Percentiles rank a stretch among this genome's conserved stretches.
Evolutionary conservation across 2,329 filamentous ascomycete species (phyloP).

Genomic region (Pseudopyricularia javanii): DNA sequence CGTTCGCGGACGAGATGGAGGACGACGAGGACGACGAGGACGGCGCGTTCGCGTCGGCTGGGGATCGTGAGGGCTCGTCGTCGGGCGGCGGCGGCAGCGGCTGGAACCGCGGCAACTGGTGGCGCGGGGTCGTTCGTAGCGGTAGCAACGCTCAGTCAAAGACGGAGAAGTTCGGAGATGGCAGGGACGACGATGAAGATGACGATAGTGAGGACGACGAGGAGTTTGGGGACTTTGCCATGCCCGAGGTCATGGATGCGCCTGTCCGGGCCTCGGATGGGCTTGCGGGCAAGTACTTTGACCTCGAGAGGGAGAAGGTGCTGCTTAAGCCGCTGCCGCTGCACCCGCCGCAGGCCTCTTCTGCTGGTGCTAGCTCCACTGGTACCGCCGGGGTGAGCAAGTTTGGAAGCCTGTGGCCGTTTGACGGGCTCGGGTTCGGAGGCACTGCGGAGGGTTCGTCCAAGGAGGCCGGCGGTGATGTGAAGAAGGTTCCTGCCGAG

Average conservation of each 20-base stretch:
- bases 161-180: constrained; percentile 19
- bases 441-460: not conserved
- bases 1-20: constrained; percentile 47
- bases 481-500: not conserved
- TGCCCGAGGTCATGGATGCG: constrained; percentile 37
- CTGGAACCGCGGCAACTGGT: constrained; percentile 23
- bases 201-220: constrained; percentile 46
- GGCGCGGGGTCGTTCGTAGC: constrained; percentile 18
- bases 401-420: constrained; percentile 46
- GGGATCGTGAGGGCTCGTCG: constrained; percentile 28
- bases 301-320: constrained; percentile 23
- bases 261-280: constrained; percentile 9
- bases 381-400: constrained; percentile 12
- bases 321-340: constrained; percentile 43
- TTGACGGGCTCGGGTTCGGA: constrained; percentile 28
- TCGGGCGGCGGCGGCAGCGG: constrained; percentile 31
- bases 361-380: constrained; percentile 14
- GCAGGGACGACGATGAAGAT: constrained; percentile 25
- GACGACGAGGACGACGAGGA: constrained; percentile 37
- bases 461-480: not conserved
- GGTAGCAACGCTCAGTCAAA: constrained; percentile 6
- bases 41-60: constrained; percentile 16
- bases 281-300: constrained; percentile 7
- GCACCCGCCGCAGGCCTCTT: constrained; percentile 27
- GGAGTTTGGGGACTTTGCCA: constrained; percentile 57